Percentiles rank a stretch among this genome's conserved stretches.
phyloP scores from a whole-genome alignment of 2,329 filamentous ascomycete genomes.

The Lojkania enalia region DNA sequence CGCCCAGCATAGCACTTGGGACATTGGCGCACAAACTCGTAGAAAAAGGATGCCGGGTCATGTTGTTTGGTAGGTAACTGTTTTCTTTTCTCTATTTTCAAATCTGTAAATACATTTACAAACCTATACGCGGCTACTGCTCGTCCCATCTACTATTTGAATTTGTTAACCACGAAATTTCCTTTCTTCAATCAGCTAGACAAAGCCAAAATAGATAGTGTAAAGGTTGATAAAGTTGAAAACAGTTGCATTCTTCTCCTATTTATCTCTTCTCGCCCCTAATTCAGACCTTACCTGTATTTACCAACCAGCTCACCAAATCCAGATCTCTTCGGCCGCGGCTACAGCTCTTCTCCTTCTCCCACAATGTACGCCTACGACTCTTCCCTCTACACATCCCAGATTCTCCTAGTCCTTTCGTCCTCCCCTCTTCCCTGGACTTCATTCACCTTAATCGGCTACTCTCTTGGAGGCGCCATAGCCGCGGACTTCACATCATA shows the following conservation, averaged over 20 bases:
- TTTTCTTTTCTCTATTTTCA: slow-evolving; percentile 7
- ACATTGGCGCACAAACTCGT: slow-evolving; percentile 68
- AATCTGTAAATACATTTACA: no score
- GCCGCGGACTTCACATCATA: slow-evolving; percentile 69
- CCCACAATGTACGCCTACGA: slow-evolving; percentile 66
- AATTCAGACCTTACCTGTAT: no score
- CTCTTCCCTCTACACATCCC: slow-evolving; percentile 70
- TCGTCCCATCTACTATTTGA: no score
- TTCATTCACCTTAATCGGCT: slow-evolving; percentile 73
- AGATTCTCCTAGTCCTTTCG: slow-evolving; percentile 70
- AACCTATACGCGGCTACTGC: no score
- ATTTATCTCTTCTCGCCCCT: no score
- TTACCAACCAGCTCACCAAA: neutral
- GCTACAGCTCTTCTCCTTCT: slow-evolving; percentile 72
- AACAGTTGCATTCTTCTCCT: no score
- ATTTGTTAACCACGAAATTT: no score
- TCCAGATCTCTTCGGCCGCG: slow-evolving; percentile 73
- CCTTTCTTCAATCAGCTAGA: no score
- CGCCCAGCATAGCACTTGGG: slow-evolving; percentile 71
- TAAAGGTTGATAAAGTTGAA: no score
- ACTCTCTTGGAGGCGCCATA: slow-evolving; percentile 78
- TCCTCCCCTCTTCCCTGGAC: slow-evolving; percentile 63
- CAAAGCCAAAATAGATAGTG: no score
- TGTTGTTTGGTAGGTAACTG: slow-evolving; percentile 66
- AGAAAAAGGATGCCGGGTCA: slow-evolving; percentile 69